Percentiles rank a stretch among this genome's conserved stretches.
Evolutionary conservation across 2,329 filamentous ascomycete species (phyloP).

Genomic region (Akanthomyces muscarius): DNA sequence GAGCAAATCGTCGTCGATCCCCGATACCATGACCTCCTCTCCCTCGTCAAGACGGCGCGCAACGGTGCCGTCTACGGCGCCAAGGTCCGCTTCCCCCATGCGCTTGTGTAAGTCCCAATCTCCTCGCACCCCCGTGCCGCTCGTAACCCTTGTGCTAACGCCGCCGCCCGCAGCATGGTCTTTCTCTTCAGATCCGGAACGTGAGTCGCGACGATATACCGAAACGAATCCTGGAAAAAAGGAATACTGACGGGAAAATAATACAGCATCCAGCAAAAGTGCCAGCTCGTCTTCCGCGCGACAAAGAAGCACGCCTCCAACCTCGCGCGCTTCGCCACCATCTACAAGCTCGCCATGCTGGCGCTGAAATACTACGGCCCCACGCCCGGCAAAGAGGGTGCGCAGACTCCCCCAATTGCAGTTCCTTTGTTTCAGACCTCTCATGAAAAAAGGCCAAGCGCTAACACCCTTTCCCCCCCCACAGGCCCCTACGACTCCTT

Average conservation of each 20-base stretch:
- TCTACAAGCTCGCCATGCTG: slow-evolving; percentile 84
- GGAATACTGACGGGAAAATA: neutral
- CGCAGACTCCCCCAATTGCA: neutral
- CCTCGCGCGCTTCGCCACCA: slow-evolving; percentile 81
- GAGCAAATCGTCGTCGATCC: slow-evolving; percentile 80
- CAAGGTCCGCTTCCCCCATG: slow-evolving; percentile 97
- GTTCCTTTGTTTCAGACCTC: neutral
- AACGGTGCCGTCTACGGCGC: slow-evolving; percentile 96
- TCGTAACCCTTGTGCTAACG: neutral
- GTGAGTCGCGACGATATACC: slow-evolving; percentile 43
- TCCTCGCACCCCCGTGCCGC: slow-evolving; percentile 35
- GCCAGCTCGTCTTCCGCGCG: slow-evolving; percentile 72
- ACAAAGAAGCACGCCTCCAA: slow-evolving; percentile 89
- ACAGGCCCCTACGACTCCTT: slow-evolving; percentile 74
- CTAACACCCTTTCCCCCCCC: neutral
- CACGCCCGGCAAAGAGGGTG: slow-evolving; percentile 57
- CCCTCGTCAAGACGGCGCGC: slow-evolving; percentile 85
- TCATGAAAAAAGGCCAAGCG: neutral
- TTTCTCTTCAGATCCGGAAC: slow-evolving; percentile 92
- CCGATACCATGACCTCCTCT: slow-evolving; percentile 76
- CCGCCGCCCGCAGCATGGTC: slow-evolving; percentile 65
- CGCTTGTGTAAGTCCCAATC: slow-evolving; percentile 61
- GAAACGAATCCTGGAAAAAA: neutral
- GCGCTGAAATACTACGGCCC: slow-evolving; percentile 61
- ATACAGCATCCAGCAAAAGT: slow-evolving; percentile 66